A percentile compares a stretch with the other conserved stretches of the same genome.
phyloP scores from a whole-genome alignment of 2,329 filamentous ascomycete species.

The Lachnellula arida region DNA sequence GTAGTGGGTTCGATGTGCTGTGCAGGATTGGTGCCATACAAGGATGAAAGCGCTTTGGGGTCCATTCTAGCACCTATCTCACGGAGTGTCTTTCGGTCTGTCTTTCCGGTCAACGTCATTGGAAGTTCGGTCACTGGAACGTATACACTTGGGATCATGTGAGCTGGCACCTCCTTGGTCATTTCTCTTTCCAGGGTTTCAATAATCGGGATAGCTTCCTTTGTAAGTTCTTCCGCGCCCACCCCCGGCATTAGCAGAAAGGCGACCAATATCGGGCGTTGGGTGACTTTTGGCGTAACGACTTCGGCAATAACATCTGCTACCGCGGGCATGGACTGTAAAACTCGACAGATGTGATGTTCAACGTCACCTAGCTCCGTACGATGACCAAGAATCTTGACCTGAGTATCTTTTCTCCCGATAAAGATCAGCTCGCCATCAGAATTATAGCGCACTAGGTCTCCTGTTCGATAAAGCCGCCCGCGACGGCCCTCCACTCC shows the following conservation, averaged over 20 bases:
- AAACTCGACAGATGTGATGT: conserved; percentile 31
- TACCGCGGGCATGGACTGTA: conserved; percentile 22
- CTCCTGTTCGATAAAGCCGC: conserved; percentile 55
- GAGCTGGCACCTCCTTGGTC: conserved; percentile 29
- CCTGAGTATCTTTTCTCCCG: conserved; percentile 60
- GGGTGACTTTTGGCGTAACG: conserved; percentile 26
- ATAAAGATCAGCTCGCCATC: conserved; percentile 50
- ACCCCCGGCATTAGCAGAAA: conserved; percentile 35
- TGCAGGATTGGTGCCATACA: background rate
- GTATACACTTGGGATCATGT: conserved; percentile 31
- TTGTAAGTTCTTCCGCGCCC: conserved; percentile 45
- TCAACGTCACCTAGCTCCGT: conserved; percentile 53
- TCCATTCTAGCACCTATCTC: background rate
- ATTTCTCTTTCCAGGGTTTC: conserved; percentile 6
- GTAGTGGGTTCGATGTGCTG: background rate
- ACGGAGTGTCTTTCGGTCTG: conserved; percentile 33
- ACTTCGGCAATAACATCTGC: conserved; percentile 31
- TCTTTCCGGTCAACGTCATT: conserved; percentile 27
- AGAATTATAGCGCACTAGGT: conserved; percentile 49
- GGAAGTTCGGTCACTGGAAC: conserved; percentile 27
- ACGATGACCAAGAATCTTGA: conserved; percentile 61
- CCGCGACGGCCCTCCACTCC: conserved; percentile 35
- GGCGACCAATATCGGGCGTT: conserved; percentile 31
- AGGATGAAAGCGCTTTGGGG: background rate
- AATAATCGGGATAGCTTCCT: background rate